Evolutionary conservation across 148 eudicot species (phyloP), one percentile per base, ranked within the genome.

Genomic region (Fagopyrum tataricum): DNA sequence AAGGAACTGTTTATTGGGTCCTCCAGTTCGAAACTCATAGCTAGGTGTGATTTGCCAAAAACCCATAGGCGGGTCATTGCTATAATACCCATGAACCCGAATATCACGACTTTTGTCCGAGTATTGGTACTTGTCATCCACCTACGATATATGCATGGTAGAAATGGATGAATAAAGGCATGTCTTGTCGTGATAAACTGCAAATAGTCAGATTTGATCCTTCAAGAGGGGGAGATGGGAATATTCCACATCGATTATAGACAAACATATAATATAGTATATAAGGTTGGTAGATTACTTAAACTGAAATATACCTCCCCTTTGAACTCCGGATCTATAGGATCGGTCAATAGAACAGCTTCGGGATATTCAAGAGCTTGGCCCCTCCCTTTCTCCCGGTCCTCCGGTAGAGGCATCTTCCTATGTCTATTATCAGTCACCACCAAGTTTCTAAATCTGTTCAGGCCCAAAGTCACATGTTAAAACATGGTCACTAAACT

Each of bases 41-140:
- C 97, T 92, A 0, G 97, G 96, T 41, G 96, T 90, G 43, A 92
- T 92, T 49, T 87, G 86, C 97, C 97, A 92, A 53, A 92, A 90
- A 31, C 97, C 97, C 46, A 75, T 72, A 0, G 75, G 73, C 0
- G 80, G 83, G 64, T 87, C 80, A 39, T 75, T 66, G 59, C 87
- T 78, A 7, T 88, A 82, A 90, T 91, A 93, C 4, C 98, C 98
- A 71, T 93, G 96, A 18, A 93, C 93, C 58, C 44, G 67, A 10
- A 78, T 82, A 51, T 93, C 88, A 72, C 83, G 84, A 77, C 88
- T 86, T 58, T 93, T 90, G 73, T 66, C 52, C 0, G 98, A 87
- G 77, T 87, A 93, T 18, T 88, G 89, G 67, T 93, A 93, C 76
- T 90, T 93, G 78, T 93, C 98, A 73, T 93, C 98, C 70, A 93